Evolutionary conservation across 2,329 filamentous ascomycete species (phyloP), one percentile per base, ranked within the genome.

Genomic region (Penicillium sp.): DNA sequence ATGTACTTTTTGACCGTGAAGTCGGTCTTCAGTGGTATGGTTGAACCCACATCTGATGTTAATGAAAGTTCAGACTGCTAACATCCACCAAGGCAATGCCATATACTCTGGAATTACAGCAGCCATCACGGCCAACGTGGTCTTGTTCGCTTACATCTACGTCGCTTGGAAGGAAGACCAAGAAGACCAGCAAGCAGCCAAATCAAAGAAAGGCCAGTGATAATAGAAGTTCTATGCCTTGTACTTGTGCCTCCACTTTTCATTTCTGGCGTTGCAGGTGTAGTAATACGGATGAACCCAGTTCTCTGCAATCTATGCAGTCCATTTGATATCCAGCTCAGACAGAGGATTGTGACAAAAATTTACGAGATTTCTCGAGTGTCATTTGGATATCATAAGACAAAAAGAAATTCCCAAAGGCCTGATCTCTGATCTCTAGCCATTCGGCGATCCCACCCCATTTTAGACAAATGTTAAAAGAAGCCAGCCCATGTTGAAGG

Each of bases 91-190:
- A 96, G 93, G 92, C 65, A 96, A 96, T 75, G 84, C 91, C 14
- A 96, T 93, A 1, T 93, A 87, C 67, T 91, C 93, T 3, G 95
- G 93, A 14, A 92, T 86, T 0, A 80, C 90, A 33, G 95, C 95
- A 1, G 95, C 95, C 21, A 78, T 98, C 50, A 87, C 96, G 73
- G 95, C 95, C 13, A 99, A 99, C 67, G 84, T 96, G 1, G 91
- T 99, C 3, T 79, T 99, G 50, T 84, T 98, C 56, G 87, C 84
- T n/a, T 99, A 98, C 75, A 86, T 98, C 44, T 79, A 97, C 55
- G 91, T 96, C 21, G 95, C 95, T 4, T 93, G 96, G 84, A 87
- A 84, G 59, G 95, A 99, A 74, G 95, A 98, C 69, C 81, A 85
- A 78, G 86, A 84, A 72, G 92, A 90, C 58, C 95, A 90, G 88